Percentiles rank a stretch among this genome's conserved stretches.
phyloP scores from a whole-genome alignment of 805 yeast species.

The Zygoascus flipseniorum region DNA sequence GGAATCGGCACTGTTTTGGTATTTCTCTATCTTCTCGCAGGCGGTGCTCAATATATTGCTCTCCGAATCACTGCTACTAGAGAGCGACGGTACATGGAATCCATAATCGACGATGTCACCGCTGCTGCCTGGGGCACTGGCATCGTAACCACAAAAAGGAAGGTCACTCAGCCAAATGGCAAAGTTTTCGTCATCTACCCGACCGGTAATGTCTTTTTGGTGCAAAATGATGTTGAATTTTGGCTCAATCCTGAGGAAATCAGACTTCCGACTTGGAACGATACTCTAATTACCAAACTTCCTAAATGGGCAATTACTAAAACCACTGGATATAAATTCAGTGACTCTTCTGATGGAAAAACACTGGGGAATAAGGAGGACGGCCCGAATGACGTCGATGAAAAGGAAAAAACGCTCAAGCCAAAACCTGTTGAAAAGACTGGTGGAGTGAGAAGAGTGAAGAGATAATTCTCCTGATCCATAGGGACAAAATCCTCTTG shows the following conservation, averaged over 20 bases:
- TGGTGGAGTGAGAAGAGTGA: conserved; percentile 14
- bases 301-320: conserved; percentile 17
- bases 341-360: conserved; percentile 4
- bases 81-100: conserved; percentile 45
- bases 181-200: conserved; percentile 28
- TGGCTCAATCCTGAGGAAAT: conserved; percentile 24
- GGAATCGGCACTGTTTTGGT: conserved; percentile 44
- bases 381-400: not conserved
- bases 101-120: conserved; percentile 26
- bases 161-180: conserved; percentile 23
- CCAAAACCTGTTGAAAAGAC: conserved; percentile 15
- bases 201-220: conserved; percentile 25
- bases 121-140: conserved; percentile 26
- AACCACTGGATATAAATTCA: conserved; percentile 13
- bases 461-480: not conserved
- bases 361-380: conserved; percentile 1
- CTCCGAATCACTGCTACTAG: conserved; percentile 47
- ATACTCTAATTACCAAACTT: conserved; percentile 24
- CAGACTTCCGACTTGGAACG: conserved; percentile 25
- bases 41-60: conserved; percentile 50
- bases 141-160: conserved; percentile 19
- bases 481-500: not conserved
- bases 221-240: conserved; percentile 24
- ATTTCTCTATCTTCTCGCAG: conserved; percentile 43
- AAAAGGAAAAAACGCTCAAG: conserved; percentile 8